Percentiles rank a stretch among this genome's conserved stretches.
These are phyloP conservation scores for Trametes cingulata DNA, from an alignment of 768 basidiomycete species.

Conservation along the genomic window DNA sequence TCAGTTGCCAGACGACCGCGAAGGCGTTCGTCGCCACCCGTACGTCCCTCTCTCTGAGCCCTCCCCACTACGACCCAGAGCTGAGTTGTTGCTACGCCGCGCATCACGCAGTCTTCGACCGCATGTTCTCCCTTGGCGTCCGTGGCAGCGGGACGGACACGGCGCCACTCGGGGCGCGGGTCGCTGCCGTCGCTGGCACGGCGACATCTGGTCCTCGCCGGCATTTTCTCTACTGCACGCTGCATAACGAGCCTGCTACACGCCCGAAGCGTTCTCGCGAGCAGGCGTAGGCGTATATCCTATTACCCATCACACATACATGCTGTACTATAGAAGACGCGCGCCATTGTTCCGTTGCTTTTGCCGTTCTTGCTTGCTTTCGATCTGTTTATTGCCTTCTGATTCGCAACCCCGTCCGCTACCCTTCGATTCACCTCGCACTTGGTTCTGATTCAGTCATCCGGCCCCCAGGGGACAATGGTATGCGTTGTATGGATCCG, in stretches of 20 bases:
- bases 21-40: constrained; percentile 87
- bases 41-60: constrained; percentile 30
- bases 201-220: constrained; percentile 71
- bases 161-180: constrained; percentile 60
- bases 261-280: constrained; percentile 51
- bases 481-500: constrained; percentile 8
- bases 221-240: constrained; percentile 81
- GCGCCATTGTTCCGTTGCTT: background rate
- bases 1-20: constrained; percentile 85
- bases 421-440: background rate
- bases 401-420: background rate
- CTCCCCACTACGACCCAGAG: background rate
- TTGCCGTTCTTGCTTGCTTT: background rate
- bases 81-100: constrained; percentile 6
- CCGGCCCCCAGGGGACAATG: background rate
- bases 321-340: background rate
- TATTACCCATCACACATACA: background rate
- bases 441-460: no score
- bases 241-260: constrained; percentile 59
- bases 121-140: constrained; percentile 86
- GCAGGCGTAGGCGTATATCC: constrained; percentile 9
- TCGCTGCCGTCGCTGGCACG: constrained; percentile 59
- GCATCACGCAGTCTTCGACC: constrained; percentile 66
- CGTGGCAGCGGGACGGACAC: constrained; percentile 74
- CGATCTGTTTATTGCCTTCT: background rate